These are phyloP conservation scores for Vitis hybrid DNA, from an alignment of 177 flowering plant species.

Conservation along the genomic window DNA sequence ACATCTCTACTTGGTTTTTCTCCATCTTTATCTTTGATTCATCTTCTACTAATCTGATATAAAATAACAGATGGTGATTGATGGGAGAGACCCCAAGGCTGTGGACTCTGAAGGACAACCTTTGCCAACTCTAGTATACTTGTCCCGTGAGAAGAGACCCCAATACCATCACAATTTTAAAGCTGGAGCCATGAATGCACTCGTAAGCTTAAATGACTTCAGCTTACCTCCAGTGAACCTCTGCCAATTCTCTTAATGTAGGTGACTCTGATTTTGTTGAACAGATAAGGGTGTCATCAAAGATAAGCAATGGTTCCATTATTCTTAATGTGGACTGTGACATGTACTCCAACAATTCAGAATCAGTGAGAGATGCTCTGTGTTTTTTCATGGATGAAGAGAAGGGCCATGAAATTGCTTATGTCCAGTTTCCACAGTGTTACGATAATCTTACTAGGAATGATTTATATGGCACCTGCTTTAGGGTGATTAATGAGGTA, in stretches of 20 bases:
- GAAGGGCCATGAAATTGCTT: slow-evolving; percentile 21
- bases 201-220: slow-evolving; percentile 28
- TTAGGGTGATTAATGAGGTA: no score
- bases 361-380: no score
- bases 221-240: not conserved
- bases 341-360: slow-evolving; percentile 20
- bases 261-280: slow-evolving; percentile 17
- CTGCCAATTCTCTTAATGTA: not conserved
- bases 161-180: slow-evolving; percentile 52
- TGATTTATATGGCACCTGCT: no score
- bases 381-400: slow-evolving; percentile 34
- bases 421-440: slow-evolving; percentile 30
- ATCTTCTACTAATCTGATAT: no score
- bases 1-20: no score
- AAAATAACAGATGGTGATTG: slow-evolving; percentile 36
- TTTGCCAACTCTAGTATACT: slow-evolving; percentile 57
- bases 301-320: slow-evolving; percentile 35
- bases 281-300: slow-evolving; percentile 2
- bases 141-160: slow-evolving; percentile 60
- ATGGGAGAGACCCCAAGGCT: slow-evolving; percentile 35
- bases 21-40: no score
- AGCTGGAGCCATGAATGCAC: slow-evolving; percentile 63
- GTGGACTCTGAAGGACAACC: slow-evolving; percentile 38
- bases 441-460: not conserved
- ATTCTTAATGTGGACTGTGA: slow-evolving; percentile 46